These are phyloP conservation scores for Xylaria intraflava DNA, from an alignment of 495 filamentous ascomycete genomes.

Conservation along the genomic window DNA sequence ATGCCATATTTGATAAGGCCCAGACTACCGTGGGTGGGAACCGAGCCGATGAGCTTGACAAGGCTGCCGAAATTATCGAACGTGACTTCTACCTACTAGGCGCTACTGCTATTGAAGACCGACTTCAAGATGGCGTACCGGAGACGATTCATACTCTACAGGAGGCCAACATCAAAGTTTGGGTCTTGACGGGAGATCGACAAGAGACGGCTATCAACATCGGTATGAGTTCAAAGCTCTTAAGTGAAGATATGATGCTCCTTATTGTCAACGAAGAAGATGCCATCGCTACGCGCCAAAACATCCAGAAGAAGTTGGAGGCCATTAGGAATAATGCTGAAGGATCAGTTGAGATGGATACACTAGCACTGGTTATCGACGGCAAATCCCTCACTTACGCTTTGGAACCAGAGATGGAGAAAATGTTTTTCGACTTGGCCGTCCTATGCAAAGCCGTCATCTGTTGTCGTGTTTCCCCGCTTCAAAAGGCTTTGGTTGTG, in stretches of 20 bases:
- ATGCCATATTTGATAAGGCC: slow-evolving; percentile 78
- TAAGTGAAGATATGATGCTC: slow-evolving; percentile 98
- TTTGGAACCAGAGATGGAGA: slow-evolving; percentile 89
- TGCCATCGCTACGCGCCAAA: slow-evolving; percentile 67
- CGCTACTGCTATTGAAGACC: slow-evolving; percentile 96
- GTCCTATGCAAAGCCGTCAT: slow-evolving; percentile 97
- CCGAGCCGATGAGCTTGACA: slow-evolving; percentile 91
- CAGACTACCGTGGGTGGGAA: slow-evolving; percentile 87
- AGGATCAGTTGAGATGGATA: slow-evolving; percentile 70
- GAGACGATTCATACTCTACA: slow-evolving; percentile 98
- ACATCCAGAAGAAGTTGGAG: slow-evolving; percentile 84
- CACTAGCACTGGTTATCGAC: slow-evolving; percentile 93
- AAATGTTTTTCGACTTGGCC: slow-evolving; percentile 86
- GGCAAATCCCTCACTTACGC: slow-evolving; percentile 92
- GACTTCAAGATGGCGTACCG: slow-evolving; percentile 93
- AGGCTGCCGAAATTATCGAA: slow-evolving; percentile 93
- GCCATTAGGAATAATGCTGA: slow-evolving; percentile 73
- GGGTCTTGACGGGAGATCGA: slow-evolving; percentile 96
- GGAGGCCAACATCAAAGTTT: slow-evolving; percentile 95
- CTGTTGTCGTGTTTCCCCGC: slow-evolving; percentile 97
- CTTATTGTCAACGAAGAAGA: slow-evolving; percentile 92
- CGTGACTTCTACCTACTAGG: slow-evolving; percentile 85
- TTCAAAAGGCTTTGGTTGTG: slow-evolving; percentile 96
- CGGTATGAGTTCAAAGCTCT: slow-evolving; percentile 98
- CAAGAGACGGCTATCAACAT: slow-evolving; percentile 99